phyloP scores from a whole-genome alignment of 805 yeast genomes.

The Metschnikowia lochheadii region DNA sequence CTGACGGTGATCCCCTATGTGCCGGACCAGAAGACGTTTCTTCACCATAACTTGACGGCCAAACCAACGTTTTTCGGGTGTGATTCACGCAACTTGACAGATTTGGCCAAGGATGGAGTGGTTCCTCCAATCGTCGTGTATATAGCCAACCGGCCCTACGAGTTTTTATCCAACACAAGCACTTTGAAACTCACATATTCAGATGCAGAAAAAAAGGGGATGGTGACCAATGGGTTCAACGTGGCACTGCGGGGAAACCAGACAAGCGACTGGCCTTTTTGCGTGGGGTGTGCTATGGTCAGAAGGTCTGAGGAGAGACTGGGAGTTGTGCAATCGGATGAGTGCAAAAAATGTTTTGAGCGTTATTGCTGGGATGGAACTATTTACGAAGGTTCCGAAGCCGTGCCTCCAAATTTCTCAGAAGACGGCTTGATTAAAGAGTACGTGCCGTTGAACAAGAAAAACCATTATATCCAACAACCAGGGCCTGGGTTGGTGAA shows the following conservation, averaged over 20 bases:
- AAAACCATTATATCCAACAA: conserved; percentile 11
- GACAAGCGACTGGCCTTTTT: conserved; percentile 19
- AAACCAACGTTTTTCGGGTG: conserved; percentile 85
- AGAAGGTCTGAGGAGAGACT: conserved; percentile 24
- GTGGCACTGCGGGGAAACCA: conserved; percentile 40
- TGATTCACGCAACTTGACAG: conserved; percentile 58
- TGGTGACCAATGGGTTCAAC: conserved; percentile 75
- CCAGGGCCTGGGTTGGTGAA: neutral
- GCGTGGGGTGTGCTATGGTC: conserved; percentile 30
- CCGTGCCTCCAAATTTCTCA: conserved; percentile 28
- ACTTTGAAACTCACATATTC: conserved; percentile 64
- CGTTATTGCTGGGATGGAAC: conserved; percentile 28
- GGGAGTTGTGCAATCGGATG: conserved; percentile 22
- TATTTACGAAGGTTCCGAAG: conserved; percentile 13
- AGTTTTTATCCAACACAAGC: conserved; percentile 65
- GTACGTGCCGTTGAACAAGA: conserved; percentile 12
- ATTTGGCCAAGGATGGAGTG: conserved; percentile 37
- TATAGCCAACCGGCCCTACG: conserved; percentile 67
- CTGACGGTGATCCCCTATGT: conserved; percentile 75
- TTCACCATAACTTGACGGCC: conserved; percentile 55
- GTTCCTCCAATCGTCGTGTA: conserved; percentile 76
- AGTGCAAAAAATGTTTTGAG: conserved; percentile 23
- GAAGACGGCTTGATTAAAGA: conserved; percentile 27
- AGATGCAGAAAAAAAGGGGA: conserved; percentile 50
- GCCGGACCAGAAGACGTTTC: conserved; percentile 63